Percentiles rank a stretch among this genome's conserved stretches.
Conservation (phyloP, 1,284 basidiomycete genomes). For the Moniliella sp. region DNA sequence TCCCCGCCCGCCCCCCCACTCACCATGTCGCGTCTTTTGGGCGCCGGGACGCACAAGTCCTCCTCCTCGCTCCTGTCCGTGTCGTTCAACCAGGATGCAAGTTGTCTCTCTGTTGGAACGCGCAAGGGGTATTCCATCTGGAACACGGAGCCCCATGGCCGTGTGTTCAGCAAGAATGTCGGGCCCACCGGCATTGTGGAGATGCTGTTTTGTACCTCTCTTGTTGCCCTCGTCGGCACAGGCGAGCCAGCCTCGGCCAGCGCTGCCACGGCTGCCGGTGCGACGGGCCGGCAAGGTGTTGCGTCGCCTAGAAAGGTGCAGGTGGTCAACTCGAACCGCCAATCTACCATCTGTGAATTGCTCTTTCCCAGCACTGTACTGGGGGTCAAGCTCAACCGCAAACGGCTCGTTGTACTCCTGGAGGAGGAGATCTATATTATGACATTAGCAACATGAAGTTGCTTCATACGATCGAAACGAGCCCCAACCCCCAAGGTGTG, state of each 20-base stretch:
- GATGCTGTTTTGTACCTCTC: slow-evolving; percentile 95
- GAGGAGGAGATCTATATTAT: slow-evolving; percentile 96
- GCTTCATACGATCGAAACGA: slow-evolving; percentile 87
- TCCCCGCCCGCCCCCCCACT: too few relatives aligned
- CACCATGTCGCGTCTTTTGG: slow-evolving; percentile 1
- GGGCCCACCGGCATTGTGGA: slow-evolving; percentile 85
- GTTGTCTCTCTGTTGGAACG: slow-evolving; percentile 80
- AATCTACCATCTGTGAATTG: slow-evolving; percentile 95
- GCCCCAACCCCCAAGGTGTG: slow-evolving; percentile 75
- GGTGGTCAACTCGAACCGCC: slow-evolving; percentile 82
- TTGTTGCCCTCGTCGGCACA: slow-evolving; percentile 83
- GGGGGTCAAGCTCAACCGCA: slow-evolving; percentile 84
- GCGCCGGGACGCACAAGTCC: not conserved
- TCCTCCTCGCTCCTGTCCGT: slow-evolving; percentile 11
- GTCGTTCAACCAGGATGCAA: slow-evolving; percentile 34
- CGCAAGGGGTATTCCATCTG: slow-evolving; percentile 87
- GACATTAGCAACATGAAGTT: slow-evolving; percentile 97
- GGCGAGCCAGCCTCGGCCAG: slow-evolving; percentile 46
- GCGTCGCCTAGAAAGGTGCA: slow-evolving; percentile 68
- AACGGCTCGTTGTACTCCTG: slow-evolving; percentile 79
- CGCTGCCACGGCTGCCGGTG: too few relatives aligned
- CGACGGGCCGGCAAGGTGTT: too few relatives aligned
- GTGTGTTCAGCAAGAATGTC: slow-evolving; percentile 61
- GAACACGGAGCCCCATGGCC: slow-evolving; percentile 89
- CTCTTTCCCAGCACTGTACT: slow-evolving; percentile 87